Base-by-base conservation (phyloP, 2,329 filamentous ascomycete genomes). In the Botrytis tulipae region DNA sequence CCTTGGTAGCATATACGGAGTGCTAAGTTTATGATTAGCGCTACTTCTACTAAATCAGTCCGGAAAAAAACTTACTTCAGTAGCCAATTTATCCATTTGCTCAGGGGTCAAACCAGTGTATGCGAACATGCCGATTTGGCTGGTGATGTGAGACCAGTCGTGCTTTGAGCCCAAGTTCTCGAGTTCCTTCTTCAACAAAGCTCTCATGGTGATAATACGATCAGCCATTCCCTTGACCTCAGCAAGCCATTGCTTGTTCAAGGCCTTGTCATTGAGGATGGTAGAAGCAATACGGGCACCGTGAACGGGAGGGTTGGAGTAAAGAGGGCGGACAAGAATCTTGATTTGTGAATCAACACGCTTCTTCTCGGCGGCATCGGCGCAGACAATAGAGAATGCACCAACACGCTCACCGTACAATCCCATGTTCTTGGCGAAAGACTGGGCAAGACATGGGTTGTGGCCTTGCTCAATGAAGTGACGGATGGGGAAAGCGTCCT, bases 341-440 rank as follows among this genome's bases (percentile, higher is more conserved):
- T 98, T 98, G 89, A 99, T 87, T 87, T 99, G 96, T 46, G 94
- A 97, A 83, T 98, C 95, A 80, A 99, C 90, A 77, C 94, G 93
- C 87, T 95, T 95, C 89, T 94, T 95, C 89, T 98, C 95, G 78
- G 95, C 95, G 76, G 91, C 88, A 60, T 93, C 91, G 78, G 91
- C 91, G 82, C 92, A 93, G 80, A 98, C 92, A 78, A 98, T 88
- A 79, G 94, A 97, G 89, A 99, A 98, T 77, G 95, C 95, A 82
- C 96, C 96, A 75, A 97, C 94, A 86, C 96, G 95, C 88, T 99
- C 96, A 82, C 96, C 96, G 83, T 99, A 98, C 76, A 99, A 93
- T 86, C 96, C 96, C 95, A 99, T 98, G 90, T 99, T 99, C 92
- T 98, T 98, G 83, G 95, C 95, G 84, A 98, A 98, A 71, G 93